Percentiles rank a stretch among this genome's conserved stretches.
Evolutionary conservation across 2,329 filamentous ascomycete genomes (phyloP).

Genomic region (Hymenoscyphus infarciens): DNA sequence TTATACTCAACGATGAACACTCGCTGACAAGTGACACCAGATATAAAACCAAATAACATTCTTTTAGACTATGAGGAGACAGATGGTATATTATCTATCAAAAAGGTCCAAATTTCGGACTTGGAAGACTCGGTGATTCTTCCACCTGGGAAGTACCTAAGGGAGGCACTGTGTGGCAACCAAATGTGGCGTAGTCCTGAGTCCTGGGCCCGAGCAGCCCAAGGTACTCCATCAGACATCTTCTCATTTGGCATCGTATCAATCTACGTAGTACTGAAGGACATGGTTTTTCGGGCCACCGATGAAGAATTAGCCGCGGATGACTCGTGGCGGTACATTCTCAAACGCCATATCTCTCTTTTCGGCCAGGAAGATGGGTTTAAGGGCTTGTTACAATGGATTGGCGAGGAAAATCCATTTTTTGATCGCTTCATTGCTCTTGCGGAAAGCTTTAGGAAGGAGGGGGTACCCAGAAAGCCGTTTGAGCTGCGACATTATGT

Average conservation of each 20-base stretch:
- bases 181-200: constrained; percentile 46
- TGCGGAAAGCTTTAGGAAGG: constrained; percentile 38
- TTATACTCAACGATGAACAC: not conserved
- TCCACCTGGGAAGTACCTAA: constrained; percentile 37
- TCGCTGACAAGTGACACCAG: constrained; percentile 36
- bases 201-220: constrained; percentile 39
- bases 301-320: constrained; percentile 16
- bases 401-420: constrained; percentile 41
- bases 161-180: constrained; percentile 40
- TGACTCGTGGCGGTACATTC: constrained; percentile 32
- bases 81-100: constrained; percentile 15
- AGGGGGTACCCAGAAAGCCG: constrained; percentile 41
- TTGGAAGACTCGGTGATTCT: constrained; percentile 38
- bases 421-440: constrained; percentile 38
- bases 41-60: constrained; percentile 44
- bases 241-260: constrained; percentile 46
- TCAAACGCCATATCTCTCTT: constrained; percentile 46
- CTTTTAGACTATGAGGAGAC: constrained; percentile 38
- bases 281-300: constrained; percentile 39
- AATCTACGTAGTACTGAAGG: constrained; percentile 43
- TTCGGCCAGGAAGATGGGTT: constrained; percentile 44
- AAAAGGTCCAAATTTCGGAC: constrained; percentile 31
- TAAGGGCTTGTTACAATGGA: constrained; percentile 40
- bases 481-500: constrained; percentile 41
- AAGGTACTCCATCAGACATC: constrained; percentile 41